These are phyloP conservation scores for Tephrocybe sp. DNA, from an alignment of 768 basidiomycete species.

Conservation along the genomic window DNA sequence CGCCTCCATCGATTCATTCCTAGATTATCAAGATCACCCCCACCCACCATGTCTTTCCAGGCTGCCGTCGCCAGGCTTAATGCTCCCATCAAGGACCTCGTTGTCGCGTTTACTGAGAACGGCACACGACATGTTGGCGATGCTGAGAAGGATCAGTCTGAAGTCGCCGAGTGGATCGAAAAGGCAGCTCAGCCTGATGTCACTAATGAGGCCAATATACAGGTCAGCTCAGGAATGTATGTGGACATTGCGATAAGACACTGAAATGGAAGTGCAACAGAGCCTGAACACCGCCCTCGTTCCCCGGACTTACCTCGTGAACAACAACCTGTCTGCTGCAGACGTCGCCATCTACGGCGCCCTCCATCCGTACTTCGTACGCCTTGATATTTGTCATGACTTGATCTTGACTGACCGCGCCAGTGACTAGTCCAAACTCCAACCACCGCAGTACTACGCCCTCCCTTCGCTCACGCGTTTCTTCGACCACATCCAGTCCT, in stretches of 20 bases:
- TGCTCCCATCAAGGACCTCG: constrained; percentile 53
- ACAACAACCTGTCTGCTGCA: constrained; percentile 82
- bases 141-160: constrained; percentile 58
- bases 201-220: constrained; percentile 43
- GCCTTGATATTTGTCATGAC: constrained; percentile 25
- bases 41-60: constrained; percentile 50
- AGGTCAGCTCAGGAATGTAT: constrained; percentile 34
- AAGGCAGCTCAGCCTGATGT: constrained; percentile 53
- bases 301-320: constrained; percentile 82
- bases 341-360: constrained; percentile 89
- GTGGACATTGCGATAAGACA: not conserved
- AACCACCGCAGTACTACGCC: constrained; percentile 70
- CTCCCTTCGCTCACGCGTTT: constrained; percentile 87
- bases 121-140: constrained; percentile 46
- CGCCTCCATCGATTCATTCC: constrained; percentile 37
- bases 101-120: constrained; percentile 44
- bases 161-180: constrained; percentile 70
- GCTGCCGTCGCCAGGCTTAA: constrained; percentile 44
- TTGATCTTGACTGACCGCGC: not conserved
- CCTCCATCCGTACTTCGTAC: constrained; percentile 79
- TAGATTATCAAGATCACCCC: constrained; percentile 30
- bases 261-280: constrained; percentile 34
- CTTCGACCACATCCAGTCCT: constrained; percentile 90
- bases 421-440: constrained; percentile 57
- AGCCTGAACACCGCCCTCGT: constrained; percentile 67